These are phyloP conservation scores for Nidularia pulvinata DNA, from an alignment of 768 basidiomycete genomes.

Conservation along the genomic window DNA sequence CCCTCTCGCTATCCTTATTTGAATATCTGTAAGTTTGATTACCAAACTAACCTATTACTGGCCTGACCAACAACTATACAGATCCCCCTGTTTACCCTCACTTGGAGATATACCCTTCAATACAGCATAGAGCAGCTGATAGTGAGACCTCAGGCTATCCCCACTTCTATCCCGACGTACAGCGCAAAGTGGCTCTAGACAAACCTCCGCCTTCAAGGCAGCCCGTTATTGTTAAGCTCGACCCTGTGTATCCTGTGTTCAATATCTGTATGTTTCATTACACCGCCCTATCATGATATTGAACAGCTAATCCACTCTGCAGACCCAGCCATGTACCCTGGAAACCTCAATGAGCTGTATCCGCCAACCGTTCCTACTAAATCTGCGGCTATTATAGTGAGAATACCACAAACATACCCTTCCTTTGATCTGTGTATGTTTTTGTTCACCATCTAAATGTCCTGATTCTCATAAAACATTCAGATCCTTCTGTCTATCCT, in stretches of 20 bases:
- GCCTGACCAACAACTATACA: no score
- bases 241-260: slow-evolving; percentile 9
- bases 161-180: no score
- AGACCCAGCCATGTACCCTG: slow-evolving; percentile 35
- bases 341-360: slow-evolving; percentile 25
- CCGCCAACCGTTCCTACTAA: background rate
- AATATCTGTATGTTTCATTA: slow-evolving; percentile 21
- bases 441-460: no score
- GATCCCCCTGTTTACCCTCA: background rate
- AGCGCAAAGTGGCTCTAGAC: no score
- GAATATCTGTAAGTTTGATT: slow-evolving; percentile 20
- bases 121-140: no score
- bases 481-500: no score
- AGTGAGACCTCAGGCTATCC: background rate
- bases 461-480: no score
- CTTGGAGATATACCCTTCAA: background rate
- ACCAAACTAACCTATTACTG: no score
- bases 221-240: background rate
- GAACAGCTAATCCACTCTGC: background rate
- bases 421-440: no score
- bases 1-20: slow-evolving; percentile 16
- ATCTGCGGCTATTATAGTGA: no score
- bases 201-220: no score
- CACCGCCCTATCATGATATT: background rate
- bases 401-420: no score